A percentile compares a stretch with the other conserved stretches of the same genome.
These are phyloP conservation scores for Vaccinium vitisidaea DNA, from an alignment of 148 eudicot genomes.

Conservation along the genomic window DNA sequence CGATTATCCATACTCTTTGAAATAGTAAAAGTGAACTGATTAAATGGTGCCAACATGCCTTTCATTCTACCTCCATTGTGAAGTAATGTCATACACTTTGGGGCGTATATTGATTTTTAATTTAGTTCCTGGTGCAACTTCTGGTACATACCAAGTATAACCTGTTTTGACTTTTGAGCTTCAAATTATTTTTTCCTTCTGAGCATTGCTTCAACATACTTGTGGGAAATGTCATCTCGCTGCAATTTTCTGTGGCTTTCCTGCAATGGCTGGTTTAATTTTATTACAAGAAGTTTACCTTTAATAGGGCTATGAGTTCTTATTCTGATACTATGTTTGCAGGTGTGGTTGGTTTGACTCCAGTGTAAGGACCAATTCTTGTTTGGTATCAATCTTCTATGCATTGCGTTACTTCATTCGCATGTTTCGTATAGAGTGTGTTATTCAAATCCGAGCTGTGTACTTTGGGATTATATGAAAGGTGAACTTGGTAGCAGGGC, in stretches of 20 bases:
- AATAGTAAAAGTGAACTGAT: background rate
- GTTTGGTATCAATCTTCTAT: background rate
- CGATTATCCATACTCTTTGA: background rate
- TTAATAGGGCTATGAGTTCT: background rate
- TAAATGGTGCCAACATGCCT: no score
- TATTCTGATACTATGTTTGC: background rate
- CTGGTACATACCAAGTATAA: background rate
- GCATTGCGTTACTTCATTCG: background rate
- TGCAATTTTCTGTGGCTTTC: background rate
- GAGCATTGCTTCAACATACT: background rate
- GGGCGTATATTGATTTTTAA: background rate
- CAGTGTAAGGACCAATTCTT: constrained; percentile 7
- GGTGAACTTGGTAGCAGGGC: background rate
- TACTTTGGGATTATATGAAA: background rate
- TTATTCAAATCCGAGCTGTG: background rate
- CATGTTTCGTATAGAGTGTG: constrained; percentile 7
- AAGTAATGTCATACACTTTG: background rate
- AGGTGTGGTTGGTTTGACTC: constrained; percentile 20
- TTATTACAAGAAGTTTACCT: background rate
- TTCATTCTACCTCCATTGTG: no score
- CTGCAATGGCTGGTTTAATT: background rate
- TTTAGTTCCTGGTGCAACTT: background rate
- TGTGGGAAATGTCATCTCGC: background rate
- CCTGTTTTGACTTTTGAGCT: background rate
- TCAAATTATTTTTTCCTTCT: background rate